These are phyloP conservation scores for Ceratocystis ficicola DNA, from an alignment of 2,329 filamentous ascomycete genomes.

Conservation along the genomic window DNA sequence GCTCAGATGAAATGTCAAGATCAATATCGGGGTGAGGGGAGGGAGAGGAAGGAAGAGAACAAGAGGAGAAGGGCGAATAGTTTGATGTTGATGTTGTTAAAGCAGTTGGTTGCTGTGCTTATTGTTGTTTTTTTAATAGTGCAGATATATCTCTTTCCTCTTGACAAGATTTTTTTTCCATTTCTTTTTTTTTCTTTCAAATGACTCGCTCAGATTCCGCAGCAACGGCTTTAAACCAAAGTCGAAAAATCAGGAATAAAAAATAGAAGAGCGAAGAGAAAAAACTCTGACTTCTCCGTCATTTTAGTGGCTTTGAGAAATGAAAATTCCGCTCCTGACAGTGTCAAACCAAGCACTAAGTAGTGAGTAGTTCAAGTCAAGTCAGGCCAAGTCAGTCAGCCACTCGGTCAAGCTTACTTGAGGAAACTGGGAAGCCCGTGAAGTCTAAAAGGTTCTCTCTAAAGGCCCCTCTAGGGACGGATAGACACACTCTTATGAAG, in stretches of 20 bases:
- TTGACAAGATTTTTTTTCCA: background rate
- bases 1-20: constrained; percentile 6
- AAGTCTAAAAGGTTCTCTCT: no score
- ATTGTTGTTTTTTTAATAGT: background rate
- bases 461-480: background rate
- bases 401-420: no score
- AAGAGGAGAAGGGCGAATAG: background rate
- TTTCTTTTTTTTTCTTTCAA: background rate
- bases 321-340: background rate
- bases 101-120: background rate
- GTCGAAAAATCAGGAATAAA: background rate
- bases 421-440: no score
- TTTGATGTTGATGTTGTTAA: background rate
- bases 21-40: constrained; percentile 8
- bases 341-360: no score
- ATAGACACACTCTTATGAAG: background rate
- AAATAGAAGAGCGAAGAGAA: background rate
- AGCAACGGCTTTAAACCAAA: background rate
- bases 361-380: no score
- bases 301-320: constrained; percentile 2
- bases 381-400: no score
- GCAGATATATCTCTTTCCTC: background rate
- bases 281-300: background rate
- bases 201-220: constrained; percentile 7
- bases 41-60: background rate